phyloP scores from a whole-genome alignment of 257 asterid genomes.

The Solanum stenotomum region DNA sequence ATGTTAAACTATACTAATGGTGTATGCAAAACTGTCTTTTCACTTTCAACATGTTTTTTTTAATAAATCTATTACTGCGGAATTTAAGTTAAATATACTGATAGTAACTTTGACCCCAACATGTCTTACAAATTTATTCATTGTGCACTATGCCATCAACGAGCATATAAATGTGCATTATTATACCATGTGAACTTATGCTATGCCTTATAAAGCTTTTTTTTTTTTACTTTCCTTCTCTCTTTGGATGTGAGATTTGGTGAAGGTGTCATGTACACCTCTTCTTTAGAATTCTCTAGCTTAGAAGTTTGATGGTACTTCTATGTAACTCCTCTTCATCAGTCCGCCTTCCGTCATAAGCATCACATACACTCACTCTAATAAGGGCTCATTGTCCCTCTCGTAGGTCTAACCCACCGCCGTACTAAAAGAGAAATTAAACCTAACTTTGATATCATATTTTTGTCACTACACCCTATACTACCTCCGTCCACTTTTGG shows the following conservation, averaged over 20 bases:
- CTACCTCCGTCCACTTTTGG: too few relatives aligned
- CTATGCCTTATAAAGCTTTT: neutral
- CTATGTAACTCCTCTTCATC: neutral
- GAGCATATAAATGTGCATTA: neutral
- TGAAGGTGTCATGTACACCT: neutral
- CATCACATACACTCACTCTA: neutral
- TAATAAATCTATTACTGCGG: too few relatives aligned
- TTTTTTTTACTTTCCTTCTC: neutral
- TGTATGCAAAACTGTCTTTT: too few relatives aligned
- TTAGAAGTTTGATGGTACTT: neutral
- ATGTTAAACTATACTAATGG: too few relatives aligned
- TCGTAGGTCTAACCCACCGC: neutral
- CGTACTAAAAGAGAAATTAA: neutral
- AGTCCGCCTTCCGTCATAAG: neutral
- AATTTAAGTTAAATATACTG: neutral
- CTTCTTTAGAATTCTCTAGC: neutral
- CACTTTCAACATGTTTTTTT: too few relatives aligned
- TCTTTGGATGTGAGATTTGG: neutral
- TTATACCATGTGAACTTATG: neutral
- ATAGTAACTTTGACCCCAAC: neutral
- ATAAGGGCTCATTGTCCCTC: neutral
- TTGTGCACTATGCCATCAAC: neutral
- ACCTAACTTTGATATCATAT: neutral
- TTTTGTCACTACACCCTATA: neutral
- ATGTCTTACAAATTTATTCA: neutral